These are phyloP conservation scores for Sclerotinia trifoliorum DNA, from an alignment of 2,329 filamentous ascomycete genomes.

Conservation along the genomic window DNA sequence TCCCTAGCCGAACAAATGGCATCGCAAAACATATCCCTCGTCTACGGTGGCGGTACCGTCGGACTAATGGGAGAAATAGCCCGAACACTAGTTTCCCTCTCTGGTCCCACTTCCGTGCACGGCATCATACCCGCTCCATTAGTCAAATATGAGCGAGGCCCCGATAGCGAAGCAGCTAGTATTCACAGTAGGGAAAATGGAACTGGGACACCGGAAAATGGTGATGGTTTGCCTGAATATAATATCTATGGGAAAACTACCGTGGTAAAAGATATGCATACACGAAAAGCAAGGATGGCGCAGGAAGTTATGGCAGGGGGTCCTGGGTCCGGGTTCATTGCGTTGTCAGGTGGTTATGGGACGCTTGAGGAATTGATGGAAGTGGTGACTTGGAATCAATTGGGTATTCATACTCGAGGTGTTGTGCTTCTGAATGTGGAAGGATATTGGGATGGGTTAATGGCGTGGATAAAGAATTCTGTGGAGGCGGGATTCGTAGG, in stretches of 20 bases:
- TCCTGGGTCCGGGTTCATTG: conserved; percentile 83
- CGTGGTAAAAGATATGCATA: conserved; percentile 93
- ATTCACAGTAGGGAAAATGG: conserved; percentile 28
- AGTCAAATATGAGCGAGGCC: conserved; percentile 70
- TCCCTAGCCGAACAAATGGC: conserved; percentile 73
- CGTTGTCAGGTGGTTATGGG: conserved; percentile 84
- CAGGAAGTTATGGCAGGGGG: conserved; percentile 79
- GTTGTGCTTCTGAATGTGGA: conserved; percentile 84
- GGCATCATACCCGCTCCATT: conserved; percentile 90
- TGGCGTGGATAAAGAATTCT: conserved; percentile 76
- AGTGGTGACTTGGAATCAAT: conserved; percentile 89
- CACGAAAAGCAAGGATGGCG: conserved; percentile 91
- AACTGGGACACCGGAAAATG: conserved; percentile 30
- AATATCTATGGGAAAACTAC: conserved; percentile 77
- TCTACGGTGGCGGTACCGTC: conserved; percentile 92
- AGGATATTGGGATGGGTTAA: conserved; percentile 86
- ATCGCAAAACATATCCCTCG: conserved; percentile 73
- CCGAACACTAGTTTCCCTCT: conserved; percentile 77
- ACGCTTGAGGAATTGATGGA: conserved; percentile 96
- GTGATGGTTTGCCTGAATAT: conserved; percentile 44
- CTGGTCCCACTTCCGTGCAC: conserved; percentile 79
- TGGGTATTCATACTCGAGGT: conserved; percentile 82
- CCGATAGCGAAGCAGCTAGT: conserved; percentile 50
- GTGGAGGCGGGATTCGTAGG: conserved; percentile 77
- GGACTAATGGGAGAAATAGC: conserved; percentile 96